Percentiles rank a stretch among this genome's conserved stretches.
phyloP scores from a whole-genome alignment of 2,329 filamentous ascomycete genomes.

The Malbranchea zuffiana region DNA sequence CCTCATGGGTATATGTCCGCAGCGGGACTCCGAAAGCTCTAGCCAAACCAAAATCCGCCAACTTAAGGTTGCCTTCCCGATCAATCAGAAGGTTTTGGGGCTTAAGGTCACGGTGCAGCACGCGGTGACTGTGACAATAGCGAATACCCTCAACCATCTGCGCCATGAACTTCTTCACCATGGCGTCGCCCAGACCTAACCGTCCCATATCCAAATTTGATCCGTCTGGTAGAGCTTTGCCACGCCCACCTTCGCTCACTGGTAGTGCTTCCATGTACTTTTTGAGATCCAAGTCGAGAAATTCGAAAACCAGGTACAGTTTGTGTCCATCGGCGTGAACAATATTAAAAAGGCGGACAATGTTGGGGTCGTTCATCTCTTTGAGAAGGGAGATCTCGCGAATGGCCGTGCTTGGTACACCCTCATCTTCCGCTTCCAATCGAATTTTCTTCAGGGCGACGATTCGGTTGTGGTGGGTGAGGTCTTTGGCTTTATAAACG shows the following conservation, averaged over 20 bases:
- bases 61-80: slow-evolving; percentile 86
- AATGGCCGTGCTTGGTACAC: slow-evolving; percentile 83
- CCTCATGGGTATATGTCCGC: slow-evolving; percentile 85
- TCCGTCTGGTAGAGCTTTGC: slow-evolving; percentile 73
- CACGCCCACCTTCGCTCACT: slow-evolving; percentile 70
- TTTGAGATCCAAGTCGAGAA: slow-evolving; percentile 82
- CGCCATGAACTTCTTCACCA: slow-evolving; percentile 88
- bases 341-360: slow-evolving; percentile 79
- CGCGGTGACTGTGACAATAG: slow-evolving; percentile 80
- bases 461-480: slow-evolving; percentile 69
- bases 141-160: slow-evolving; percentile 74
- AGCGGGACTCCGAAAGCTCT: slow-evolving; percentile 85
- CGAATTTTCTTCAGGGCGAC: slow-evolving; percentile 93
- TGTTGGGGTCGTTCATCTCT: slow-evolving; percentile 87
- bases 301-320: slow-evolving; percentile 86
- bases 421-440: slow-evolving; percentile 88
- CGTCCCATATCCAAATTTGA: slow-evolving; percentile 52
- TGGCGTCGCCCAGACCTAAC: slow-evolving; percentile 63
- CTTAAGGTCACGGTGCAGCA: slow-evolving; percentile 94
- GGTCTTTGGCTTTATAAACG: slow-evolving; percentile 86
- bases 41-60: slow-evolving; percentile 93
- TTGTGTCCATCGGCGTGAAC: slow-evolving; percentile 92
- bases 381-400: slow-evolving; percentile 90
- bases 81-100: slow-evolving; percentile 98
- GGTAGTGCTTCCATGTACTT: slow-evolving; percentile 93